Percentiles rank a stretch among this genome's conserved stretches.
Evolutionary conservation across 2,329 filamentous ascomycete genomes (phyloP).

Genomic region (Amylocarpus encephaloides): DNA sequence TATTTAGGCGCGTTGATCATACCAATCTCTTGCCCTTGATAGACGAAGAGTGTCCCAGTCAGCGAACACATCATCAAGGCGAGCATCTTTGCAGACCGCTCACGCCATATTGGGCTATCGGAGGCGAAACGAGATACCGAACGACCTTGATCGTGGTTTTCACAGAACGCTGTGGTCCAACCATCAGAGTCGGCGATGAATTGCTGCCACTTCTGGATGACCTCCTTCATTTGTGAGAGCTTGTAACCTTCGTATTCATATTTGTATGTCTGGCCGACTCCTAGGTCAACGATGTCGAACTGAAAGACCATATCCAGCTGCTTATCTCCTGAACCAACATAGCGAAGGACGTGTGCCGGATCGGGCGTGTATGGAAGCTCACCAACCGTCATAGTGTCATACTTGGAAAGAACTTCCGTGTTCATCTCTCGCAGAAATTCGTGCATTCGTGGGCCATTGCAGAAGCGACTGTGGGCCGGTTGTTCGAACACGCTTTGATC

Average conservation of each 20-base stretch:
- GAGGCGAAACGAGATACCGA: constrained; percentile 45
- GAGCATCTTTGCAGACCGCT: constrained; percentile 42
- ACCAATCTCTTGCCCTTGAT: constrained; percentile 55
- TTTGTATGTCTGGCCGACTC: constrained; percentile 48
- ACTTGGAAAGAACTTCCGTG: constrained; percentile 47
- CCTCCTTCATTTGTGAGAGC: constrained; percentile 42
- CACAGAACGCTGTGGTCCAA: constrained; percentile 55
- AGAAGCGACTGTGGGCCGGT: constrained; percentile 50
- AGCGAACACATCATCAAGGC: constrained; percentile 44
- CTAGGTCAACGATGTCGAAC: constrained; percentile 58
- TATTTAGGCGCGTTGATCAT: constrained; percentile 50
- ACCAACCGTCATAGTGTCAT: constrained; percentile 64
- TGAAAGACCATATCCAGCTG: constrained; percentile 67
- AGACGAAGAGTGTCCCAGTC: constrained; percentile 51
- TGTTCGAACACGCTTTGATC: constrained; percentile 41
- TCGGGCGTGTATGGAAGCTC: constrained; percentile 61
- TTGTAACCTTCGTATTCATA: constrained; percentile 41
- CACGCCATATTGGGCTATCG: constrained; percentile 21
- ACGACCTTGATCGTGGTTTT: constrained; percentile 58
- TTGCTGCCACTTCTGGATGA: constrained; percentile 44
- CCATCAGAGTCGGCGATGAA: constrained; percentile 47
- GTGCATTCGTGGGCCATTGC: constrained; percentile 63
- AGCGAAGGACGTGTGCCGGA: constrained; percentile 48
- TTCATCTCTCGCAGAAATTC: constrained; percentile 64
- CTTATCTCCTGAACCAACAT: constrained; percentile 50